Conservation (phyloP, 2,329 filamentous ascomycete species). For the Fusarium guadeloupense region DNA sequence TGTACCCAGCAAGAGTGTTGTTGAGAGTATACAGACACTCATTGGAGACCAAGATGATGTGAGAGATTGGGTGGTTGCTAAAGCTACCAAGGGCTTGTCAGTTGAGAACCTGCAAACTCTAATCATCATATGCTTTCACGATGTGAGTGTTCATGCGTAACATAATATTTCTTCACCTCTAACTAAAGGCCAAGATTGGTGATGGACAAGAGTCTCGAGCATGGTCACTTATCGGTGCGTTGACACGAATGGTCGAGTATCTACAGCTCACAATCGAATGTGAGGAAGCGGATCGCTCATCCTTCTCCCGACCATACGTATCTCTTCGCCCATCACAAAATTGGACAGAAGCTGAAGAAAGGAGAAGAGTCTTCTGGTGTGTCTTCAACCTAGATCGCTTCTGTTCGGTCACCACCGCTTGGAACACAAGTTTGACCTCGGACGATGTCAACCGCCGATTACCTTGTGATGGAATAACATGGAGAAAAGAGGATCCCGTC, state of each 20-base stretch:
- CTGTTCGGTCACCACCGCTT: conserved; percentile 20
- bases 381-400: conserved; percentile 43
- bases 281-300: conserved; percentile 10
- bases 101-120: conserved; percentile 32
- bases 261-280: conserved; percentile 42
- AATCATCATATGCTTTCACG: conserved; percentile 27
- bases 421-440: conserved; percentile 48
- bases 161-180: accelerated
- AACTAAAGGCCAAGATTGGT: conserved; percentile 34
- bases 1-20: neutral
- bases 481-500: conserved; percentile 50
- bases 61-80: conserved; percentile 12
- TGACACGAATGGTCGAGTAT: conserved; percentile 45
- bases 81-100: conserved; percentile 22
- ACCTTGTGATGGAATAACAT: conserved; percentile 51
- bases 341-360: conserved; percentile 46
- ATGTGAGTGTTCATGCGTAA: neutral
- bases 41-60: neutral
- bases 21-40: neutral
- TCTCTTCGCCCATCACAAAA: conserved; percentile 27
- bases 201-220: conserved; percentile 37
- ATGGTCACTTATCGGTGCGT: conserved; percentile 43
- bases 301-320: neutral
- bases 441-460: conserved; percentile 45
- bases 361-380: conserved; percentile 46